Percentiles rank a stretch among this genome's conserved stretches.
These are phyloP conservation scores for Globisporangium paroecandrum DNA, from an alignment of 352 stramenopile species.

Conservation along the genomic window DNA sequence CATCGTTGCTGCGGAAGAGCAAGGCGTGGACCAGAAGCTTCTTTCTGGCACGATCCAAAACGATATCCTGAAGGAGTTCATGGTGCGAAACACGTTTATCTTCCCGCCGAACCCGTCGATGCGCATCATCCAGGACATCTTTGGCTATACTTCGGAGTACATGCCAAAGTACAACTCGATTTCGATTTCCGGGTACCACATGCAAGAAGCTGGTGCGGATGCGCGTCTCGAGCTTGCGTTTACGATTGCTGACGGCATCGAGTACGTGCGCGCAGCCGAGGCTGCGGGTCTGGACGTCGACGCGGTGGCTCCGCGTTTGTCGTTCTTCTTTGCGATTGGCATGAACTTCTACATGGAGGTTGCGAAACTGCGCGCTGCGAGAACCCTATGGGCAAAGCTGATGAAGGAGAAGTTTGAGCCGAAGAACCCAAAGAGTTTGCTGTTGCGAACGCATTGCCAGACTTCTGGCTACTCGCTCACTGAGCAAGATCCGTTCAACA, in stretches of 20 bases:
- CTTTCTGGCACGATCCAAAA: slow-evolving; percentile 90
- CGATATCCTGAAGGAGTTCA: slow-evolving; percentile 97
- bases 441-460: slow-evolving; percentile 96
- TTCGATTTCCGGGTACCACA: slow-evolving; percentile 97
- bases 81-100: slow-evolving; percentile 98
- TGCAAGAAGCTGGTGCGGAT: slow-evolving; percentile 96
- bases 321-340: slow-evolving; percentile 98
- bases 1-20: slow-evolving; percentile 94
- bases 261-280: slow-evolving; percentile 93
- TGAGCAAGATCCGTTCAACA: slow-evolving; percentile 98
- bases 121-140: slow-evolving; percentile 96
- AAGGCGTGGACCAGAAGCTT: slow-evolving; percentile 86
- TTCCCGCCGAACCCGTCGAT: slow-evolving; percentile 95
- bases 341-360: slow-evolving; percentile 99
- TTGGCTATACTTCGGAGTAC: slow-evolving; percentile 93
- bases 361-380: slow-evolving; percentile 93
- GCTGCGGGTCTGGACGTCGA: slow-evolving; percentile 93
- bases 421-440: slow-evolving; percentile 93
- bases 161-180: slow-evolving; percentile 99
- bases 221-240: slow-evolving; percentile 94
- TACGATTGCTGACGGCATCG: slow-evolving; percentile 96
- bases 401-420: slow-evolving; percentile 93
- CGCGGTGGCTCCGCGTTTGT: slow-evolving; percentile 91
- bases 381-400: slow-evolving; percentile 92
- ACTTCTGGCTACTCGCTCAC: slow-evolving; percentile 96